Evolutionary conservation across 345 rosid species (phyloP).

Genomic region (Salix exigua): DNA sequence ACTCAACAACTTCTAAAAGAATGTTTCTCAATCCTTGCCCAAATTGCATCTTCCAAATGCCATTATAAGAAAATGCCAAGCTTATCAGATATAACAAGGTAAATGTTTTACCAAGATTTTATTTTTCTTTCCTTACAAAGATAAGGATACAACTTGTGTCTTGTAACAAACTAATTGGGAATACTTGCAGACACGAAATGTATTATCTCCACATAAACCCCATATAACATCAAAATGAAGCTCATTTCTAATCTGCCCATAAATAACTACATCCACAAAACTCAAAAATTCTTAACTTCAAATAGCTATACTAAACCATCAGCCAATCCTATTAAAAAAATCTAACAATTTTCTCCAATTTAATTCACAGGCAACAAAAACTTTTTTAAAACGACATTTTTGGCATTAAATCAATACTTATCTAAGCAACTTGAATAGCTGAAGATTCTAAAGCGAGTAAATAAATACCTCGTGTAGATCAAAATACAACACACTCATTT

Average conservation of each 20-base stretch:
- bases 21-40: not conserved
- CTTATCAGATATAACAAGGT: not conserved
- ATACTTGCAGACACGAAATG: not conserved
- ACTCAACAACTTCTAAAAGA: not conserved
- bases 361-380: not conserved
- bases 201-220: not conserved
- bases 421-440: slow-evolving; percentile 1
- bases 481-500: slow-evolving; percentile 92
- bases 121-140: not conserved
- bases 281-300: not conserved
- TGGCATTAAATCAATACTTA: not conserved
- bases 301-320: not conserved
- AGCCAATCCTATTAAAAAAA: not conserved
- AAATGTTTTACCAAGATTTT: not conserved
- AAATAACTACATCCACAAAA: not conserved
- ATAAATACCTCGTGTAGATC: slow-evolving; percentile 73
- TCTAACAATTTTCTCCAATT: not conserved
- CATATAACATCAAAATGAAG: not conserved
- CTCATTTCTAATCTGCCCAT: not conserved
- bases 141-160: not conserved
- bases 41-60: not conserved
- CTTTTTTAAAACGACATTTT: not conserved
- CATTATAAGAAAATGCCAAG: not conserved
- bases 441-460: slow-evolving; percentile 2
- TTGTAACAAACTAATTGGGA: not conserved